These are phyloP conservation scores for Haematococcus sp. DNA, from an alignment of 139 green algal species.

Conservation along the genomic window DNA sequence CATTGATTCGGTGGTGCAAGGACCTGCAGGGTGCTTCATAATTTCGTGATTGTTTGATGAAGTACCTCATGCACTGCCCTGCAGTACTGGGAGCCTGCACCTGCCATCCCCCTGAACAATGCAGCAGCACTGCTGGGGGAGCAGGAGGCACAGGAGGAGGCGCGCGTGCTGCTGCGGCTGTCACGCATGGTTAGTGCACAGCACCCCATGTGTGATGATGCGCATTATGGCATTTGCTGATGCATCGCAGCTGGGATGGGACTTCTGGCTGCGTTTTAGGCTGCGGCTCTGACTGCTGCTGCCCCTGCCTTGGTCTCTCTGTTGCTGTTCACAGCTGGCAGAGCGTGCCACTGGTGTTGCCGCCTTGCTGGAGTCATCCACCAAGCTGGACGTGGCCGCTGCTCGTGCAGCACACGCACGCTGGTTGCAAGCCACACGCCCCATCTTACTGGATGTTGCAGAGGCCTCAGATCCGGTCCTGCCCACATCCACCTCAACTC, in stretches of 20 bases:
- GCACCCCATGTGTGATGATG: background rate
- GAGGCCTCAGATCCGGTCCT: too few relatives aligned
- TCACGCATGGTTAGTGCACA: conserved; percentile 31
- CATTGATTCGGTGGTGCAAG: too few relatives aligned
- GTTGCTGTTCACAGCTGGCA: too few relatives aligned
- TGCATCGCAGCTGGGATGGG: background rate
- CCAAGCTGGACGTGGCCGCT: conserved; percentile 62
- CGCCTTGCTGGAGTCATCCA: conserved; percentile 38
- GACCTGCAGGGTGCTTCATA: too few relatives aligned
- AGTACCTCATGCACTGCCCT: too few relatives aligned
- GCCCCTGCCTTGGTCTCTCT: too few relatives aligned
- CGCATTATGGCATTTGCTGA: conserved; percentile 1
- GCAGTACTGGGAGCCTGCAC: conserved; percentile 82
- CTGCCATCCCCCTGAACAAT: conserved; percentile 81
- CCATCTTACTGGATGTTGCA: conserved; percentile 20
- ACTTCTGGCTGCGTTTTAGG: conserved; percentile 1
- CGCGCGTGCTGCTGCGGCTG: conserved; percentile 52
- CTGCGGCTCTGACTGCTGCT: conserved; percentile 11
- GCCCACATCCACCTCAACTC: too few relatives aligned
- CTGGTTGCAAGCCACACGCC: conserved; percentile 51
- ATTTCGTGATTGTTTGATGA: too few relatives aligned
- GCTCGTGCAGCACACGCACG: conserved; percentile 58
- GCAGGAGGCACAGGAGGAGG: conserved; percentile 61
- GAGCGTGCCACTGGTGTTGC: too few relatives aligned
- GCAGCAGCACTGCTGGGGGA: conserved; percentile 55